Percentiles rank a stretch among this genome's conserved stretches.
Conservation (phyloP, 768 basidiomycete species). For the Pleurotus tuoliensis region DNA sequence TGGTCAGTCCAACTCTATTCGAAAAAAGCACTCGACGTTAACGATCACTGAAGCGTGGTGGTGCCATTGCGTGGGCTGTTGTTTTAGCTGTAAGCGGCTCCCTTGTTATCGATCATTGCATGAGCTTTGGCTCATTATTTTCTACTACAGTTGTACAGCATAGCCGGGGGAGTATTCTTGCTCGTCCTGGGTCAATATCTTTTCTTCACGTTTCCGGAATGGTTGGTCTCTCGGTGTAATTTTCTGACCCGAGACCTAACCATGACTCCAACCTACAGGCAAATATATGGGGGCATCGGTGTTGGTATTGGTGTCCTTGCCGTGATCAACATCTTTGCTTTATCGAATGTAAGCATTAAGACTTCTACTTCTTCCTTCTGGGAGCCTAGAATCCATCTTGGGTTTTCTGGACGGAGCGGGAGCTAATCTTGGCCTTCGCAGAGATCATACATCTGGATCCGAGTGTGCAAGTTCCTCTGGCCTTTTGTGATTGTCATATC, state of each 20-base stretch:
- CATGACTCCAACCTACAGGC: slow-evolving; percentile 32
- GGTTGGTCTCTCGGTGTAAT: slow-evolving; percentile 30
- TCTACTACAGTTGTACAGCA: slow-evolving; percentile 51
- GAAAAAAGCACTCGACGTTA: slow-evolving; percentile 24
- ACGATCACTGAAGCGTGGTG: slow-evolving; percentile 47
- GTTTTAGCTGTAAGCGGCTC: slow-evolving; percentile 50
- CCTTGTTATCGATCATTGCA: slow-evolving; percentile 6
- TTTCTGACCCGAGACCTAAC: slow-evolving; percentile 23
- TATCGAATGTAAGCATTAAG: slow-evolving; percentile 52
- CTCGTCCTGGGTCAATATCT: slow-evolving; percentile 58
- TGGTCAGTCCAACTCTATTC: slow-evolving; percentile 39
- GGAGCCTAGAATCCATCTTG: slow-evolving; percentile 10
- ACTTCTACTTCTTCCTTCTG: background rate
- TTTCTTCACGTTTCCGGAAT: slow-evolving; percentile 65
- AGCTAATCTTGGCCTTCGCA: slow-evolving; percentile 25
- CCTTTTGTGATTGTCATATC: slow-evolving; percentile 65
- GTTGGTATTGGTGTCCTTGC: slow-evolving; percentile 49
- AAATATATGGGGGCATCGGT: slow-evolving; percentile 67
- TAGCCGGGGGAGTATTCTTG: slow-evolving; percentile 62
- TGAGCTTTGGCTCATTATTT: background rate
- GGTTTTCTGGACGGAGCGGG: slow-evolving; percentile 7
- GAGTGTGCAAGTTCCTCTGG: slow-evolving; percentile 65
- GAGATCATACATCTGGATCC: slow-evolving; percentile 69
- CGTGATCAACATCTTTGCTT: slow-evolving; percentile 51
- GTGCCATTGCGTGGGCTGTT: slow-evolving; percentile 69